Base-by-base conservation (phyloP, 495 filamentous ascomycete genomes). In the Penicillium cataractarum region DNA sequence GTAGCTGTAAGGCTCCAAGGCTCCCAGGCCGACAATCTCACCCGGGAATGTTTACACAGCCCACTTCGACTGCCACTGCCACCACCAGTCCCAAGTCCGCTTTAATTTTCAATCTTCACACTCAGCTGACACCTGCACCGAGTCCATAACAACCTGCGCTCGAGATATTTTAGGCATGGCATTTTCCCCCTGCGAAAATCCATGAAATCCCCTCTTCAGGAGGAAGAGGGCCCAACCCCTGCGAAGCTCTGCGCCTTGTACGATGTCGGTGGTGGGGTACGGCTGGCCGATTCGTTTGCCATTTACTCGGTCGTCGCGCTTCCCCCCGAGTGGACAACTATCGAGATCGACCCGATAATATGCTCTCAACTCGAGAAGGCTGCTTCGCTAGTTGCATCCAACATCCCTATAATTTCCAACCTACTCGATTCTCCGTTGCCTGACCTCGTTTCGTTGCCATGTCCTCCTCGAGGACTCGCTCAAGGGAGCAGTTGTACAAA, bases 231-330 rank as follows among this genome's bases (percentile, higher is more conserved):
- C 51, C 51, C 51, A 54, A 54, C 51, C 56, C 42, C 56, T 22
- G 51, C 51, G 29, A 54, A 57, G 31, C 24, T 62, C 8, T 62
- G 60, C 31, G 60, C 60, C 29, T 51, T 32, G 17, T 53, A 51
- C 10, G 60, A 62, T 31, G 2, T 39, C 15, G 60, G 60, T 27
- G 60, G 60, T 19, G 60, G 60, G 42, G 60, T 62, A 10, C 29
- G 31, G 13, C 19, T 62, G 5, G 54, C 40, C 5, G 60, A 62
- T 31, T 26, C 60, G 8, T 62, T 62, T 26, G 54, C 54, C 22
- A 57, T 62, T 21, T 62, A 62, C 12, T 62, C 60, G n/a, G 12
- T 62, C 39, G 60, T 62, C 54, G 60, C 60, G 6, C 53, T 46
- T 5, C 42, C 60, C n/a, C 60, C 54, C 2, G 24, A 51, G 13